Percentiles rank a stretch among this genome's conserved stretches.
Conservation (phyloP, 2,329 filamentous ascomycete species). For the Monilinia fructicola region DNA sequence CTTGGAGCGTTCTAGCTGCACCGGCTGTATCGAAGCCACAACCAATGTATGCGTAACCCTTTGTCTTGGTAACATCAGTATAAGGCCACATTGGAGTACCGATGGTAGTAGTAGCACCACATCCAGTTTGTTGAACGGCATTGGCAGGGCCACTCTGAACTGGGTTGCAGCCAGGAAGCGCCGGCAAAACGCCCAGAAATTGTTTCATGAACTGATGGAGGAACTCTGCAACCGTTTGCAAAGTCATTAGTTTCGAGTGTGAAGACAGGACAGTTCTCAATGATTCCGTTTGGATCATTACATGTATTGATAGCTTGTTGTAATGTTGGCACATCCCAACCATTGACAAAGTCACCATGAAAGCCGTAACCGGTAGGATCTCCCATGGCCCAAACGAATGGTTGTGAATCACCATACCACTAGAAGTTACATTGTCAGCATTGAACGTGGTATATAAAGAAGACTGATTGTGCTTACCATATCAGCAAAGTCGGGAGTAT, state of each 20-base stretch:
- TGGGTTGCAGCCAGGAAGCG: constrained; percentile 57
- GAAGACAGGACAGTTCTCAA: constrained; percentile 47
- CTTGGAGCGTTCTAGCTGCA: constrained; percentile 40
- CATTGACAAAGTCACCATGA: constrained; percentile 61
- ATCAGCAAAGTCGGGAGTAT: constrained; percentile 51
- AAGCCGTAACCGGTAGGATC: constrained; percentile 54
- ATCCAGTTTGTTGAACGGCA: constrained; percentile 43
- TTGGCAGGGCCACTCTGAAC: constrained; percentile 33
- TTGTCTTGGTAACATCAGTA: constrained; percentile 47
- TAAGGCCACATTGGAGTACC: constrained; percentile 48
- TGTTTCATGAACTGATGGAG: constrained; percentile 46
- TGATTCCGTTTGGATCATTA: constrained; percentile 45
- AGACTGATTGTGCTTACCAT: constrained; percentile 29
- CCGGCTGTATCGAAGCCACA: constrained; percentile 55
- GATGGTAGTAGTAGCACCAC: constrained; percentile 50
- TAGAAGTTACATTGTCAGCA: background rate
- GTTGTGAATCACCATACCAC: constrained; percentile 47
- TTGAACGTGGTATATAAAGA: background rate
- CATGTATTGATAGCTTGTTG: constrained; percentile 53
- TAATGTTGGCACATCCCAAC: constrained; percentile 52
- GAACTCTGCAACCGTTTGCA: constrained; percentile 53
- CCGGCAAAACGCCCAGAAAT: constrained; percentile 48
- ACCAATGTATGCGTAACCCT: constrained; percentile 58
- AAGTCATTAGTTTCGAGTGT: constrained; percentile 54
- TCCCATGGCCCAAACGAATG: constrained; percentile 54